These are phyloP conservation scores for Debaryomycetaceae sp. DNA, from an alignment of 1,139 yeast species.

Conservation along the genomic window DNA sequence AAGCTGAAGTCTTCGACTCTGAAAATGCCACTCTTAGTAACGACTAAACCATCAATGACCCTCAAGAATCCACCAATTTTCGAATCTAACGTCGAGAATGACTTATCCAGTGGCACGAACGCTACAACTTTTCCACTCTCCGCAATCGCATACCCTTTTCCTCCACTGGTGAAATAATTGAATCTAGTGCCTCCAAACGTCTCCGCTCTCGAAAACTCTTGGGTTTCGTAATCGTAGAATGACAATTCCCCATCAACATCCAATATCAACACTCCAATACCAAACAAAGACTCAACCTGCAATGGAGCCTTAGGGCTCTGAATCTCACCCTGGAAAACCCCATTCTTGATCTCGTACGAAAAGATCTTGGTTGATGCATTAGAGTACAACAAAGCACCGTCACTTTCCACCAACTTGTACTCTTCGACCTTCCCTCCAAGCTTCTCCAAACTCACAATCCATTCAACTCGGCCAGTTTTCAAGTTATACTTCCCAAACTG, in stretches of 20 bases:
- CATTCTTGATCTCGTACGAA: slow-evolving; percentile 16
- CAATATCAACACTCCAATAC: slow-evolving; percentile 18
- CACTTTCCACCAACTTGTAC: slow-evolving; percentile 8
- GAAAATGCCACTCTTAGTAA: neutral
- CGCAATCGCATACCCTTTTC: slow-evolving; percentile 13
- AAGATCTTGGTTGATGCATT: slow-evolving; percentile 9
- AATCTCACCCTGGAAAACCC: slow-evolving; percentile 15
- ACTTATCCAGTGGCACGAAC: neutral
- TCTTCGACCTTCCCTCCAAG: slow-evolving; percentile 9
- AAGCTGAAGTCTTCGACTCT: neutral
- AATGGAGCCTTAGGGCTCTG: slow-evolving; percentile 12
- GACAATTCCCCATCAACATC: slow-evolving; percentile 12
- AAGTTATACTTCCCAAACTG: slow-evolving; percentile 25
- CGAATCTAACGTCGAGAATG: neutral
- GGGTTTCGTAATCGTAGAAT: slow-evolving; percentile 6
- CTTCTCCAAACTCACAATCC: slow-evolving; percentile 18
- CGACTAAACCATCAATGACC: neutral
- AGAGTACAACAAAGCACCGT: slow-evolving; percentile 14
- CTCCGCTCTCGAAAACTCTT: neutral
- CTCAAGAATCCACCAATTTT: slow-evolving; percentile 6
- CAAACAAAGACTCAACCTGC: slow-evolving; percentile 12
- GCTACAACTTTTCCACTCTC: slow-evolving; percentile 4
- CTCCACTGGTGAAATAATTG: slow-evolving; percentile 8
- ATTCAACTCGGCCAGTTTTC: slow-evolving; percentile 8
- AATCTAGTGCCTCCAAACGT: neutral